A percentile compares a stretch with the other conserved stretches of the same genome.
Conservation (phyloP, 1,284 basidiomycete species). For the Ustilago esculenta region DNA sequence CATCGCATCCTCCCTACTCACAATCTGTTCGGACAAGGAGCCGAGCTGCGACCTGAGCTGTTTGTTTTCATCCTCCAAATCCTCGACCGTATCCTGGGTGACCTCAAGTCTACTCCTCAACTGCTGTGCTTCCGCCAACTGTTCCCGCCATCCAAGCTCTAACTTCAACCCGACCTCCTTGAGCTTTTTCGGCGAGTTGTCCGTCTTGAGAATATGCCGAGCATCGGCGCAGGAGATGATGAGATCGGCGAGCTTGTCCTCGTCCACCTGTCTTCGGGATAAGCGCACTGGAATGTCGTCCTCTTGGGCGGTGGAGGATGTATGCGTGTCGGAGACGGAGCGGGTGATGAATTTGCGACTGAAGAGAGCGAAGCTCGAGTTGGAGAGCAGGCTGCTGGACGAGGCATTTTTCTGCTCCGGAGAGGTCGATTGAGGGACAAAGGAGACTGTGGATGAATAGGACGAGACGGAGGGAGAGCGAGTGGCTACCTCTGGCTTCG, state of each 20-base stretch:
- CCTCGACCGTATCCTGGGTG: conserved; percentile 34
- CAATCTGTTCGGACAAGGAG: conserved; percentile 32
- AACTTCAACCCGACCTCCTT: conserved; percentile 30
- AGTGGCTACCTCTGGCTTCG: neutral
- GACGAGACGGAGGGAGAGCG: conserved; percentile 11
- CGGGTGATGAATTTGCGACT: conserved; percentile 8
- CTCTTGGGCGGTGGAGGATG: neutral
- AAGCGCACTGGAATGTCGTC: conserved; percentile 14
- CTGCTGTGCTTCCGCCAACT: conserved; percentile 34
- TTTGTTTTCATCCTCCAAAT: conserved; percentile 45
- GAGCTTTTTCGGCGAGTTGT: conserved; percentile 19
- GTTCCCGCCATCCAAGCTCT: conserved; percentile 37
- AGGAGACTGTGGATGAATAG: conserved; percentile 7
- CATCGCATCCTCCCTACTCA: conserved; percentile 28
- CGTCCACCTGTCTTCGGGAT: conserved; percentile 26
- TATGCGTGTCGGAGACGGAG: conserved; percentile 6
- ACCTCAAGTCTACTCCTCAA: conserved; percentile 14
- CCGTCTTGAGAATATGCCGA: conserved; percentile 35
- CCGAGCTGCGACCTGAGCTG: conserved; percentile 36
- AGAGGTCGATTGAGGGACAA: neutral
- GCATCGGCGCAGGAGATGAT: conserved; percentile 44
- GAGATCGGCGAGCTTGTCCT: conserved; percentile 32
- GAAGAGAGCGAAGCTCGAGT: conserved; percentile 16
- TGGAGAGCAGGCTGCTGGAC: conserved; percentile 6
- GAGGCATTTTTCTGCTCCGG: neutral